Conservation (phyloP, 176 grass and related monocot genomes). For the Aechmea fasciata region DNA sequence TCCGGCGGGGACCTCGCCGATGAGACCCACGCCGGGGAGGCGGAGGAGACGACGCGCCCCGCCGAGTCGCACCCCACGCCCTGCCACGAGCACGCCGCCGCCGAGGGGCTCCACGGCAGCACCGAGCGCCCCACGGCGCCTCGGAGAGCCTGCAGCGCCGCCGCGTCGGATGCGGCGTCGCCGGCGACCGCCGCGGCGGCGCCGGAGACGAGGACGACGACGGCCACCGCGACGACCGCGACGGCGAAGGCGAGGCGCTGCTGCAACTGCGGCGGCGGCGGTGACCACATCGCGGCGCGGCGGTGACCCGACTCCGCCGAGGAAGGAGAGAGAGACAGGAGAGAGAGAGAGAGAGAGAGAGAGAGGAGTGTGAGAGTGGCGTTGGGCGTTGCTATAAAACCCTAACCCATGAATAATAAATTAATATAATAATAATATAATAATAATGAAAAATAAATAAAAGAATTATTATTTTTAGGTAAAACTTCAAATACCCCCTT, state of each 20-base stretch:
- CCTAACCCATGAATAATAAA: background rate
- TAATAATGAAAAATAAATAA: background rate
- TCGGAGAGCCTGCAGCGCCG: conserved; percentile 51
- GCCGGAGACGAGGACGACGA: conserved; percentile 3
- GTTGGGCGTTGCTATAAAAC: background rate
- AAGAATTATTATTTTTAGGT: background rate
- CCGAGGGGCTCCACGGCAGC: conserved; percentile 62
- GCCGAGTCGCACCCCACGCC: conserved; percentile 46
- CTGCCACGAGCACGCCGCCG: conserved; percentile 56
- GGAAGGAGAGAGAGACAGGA: background rate
- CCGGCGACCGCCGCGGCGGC: background rate
- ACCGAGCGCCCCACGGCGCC: conserved; percentile 46
- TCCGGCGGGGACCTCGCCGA: conserved; percentile 56
- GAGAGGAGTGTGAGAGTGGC: background rate
- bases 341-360: background rate
- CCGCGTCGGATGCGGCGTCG: conserved; percentile 13
- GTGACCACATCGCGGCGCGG: conserved; percentile 9
- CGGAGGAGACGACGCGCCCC: conserved; percentile 59
- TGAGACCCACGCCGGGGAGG: conserved; percentile 65
- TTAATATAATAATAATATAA: background rate
- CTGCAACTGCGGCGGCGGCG: background rate
- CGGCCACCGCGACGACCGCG: background rate
- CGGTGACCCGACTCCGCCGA: background rate
- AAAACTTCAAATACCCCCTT: too few species aligned
- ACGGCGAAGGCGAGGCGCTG: background rate